phyloP scores from a whole-genome alignment of 73 alveolate species.

The Tetrahymena elliotti region DNA sequence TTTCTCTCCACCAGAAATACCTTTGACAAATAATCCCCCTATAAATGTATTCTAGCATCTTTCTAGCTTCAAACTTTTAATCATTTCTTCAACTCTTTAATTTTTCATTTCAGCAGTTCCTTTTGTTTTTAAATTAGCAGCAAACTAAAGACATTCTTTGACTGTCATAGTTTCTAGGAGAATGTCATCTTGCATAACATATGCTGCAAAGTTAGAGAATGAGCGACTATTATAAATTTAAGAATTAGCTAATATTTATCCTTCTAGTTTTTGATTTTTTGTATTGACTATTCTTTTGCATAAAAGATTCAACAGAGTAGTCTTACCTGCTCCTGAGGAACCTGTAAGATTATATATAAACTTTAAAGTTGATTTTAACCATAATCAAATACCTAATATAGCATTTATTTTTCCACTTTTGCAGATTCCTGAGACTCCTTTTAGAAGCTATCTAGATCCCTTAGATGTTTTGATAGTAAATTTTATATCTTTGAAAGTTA shows the following conservation, averaged over 20 bases:
- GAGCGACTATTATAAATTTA: background rate
- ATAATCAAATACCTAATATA: background rate
- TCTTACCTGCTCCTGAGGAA: constrained; percentile 57
- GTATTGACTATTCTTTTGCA: constrained; percentile 13
- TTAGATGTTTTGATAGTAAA: background rate
- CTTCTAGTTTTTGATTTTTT: constrained; percentile 21
- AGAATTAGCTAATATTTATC: background rate
- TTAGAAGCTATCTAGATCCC: constrained; percentile 4
- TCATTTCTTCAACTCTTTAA: constrained; percentile 4
- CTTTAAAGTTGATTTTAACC: no score
- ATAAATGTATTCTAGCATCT: constrained; percentile 42
- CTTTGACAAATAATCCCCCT: constrained; percentile 51
- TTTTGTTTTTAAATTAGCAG: constrained; percentile 30
- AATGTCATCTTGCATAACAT: constrained; percentile 48
- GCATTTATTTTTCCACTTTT: background rate
- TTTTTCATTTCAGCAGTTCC: background rate
- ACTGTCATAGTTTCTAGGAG: constrained; percentile 46
- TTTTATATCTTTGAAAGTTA: constrained; percentile 14
- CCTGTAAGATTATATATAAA: constrained; percentile 11
- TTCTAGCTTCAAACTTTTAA: constrained; percentile 17
- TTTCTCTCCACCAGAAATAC: constrained; percentile 68
- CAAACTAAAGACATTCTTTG: constrained; percentile 35
- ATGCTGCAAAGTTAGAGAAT: constrained; percentile 35
- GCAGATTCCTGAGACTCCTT: background rate
- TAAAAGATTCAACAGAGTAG: constrained; percentile 31